Percentiles rank a stretch among this genome's conserved stretches.
phyloP scores from a whole-genome alignment of 2,329 filamentous ascomycete species.

The Aspergillus sp. region DNA sequence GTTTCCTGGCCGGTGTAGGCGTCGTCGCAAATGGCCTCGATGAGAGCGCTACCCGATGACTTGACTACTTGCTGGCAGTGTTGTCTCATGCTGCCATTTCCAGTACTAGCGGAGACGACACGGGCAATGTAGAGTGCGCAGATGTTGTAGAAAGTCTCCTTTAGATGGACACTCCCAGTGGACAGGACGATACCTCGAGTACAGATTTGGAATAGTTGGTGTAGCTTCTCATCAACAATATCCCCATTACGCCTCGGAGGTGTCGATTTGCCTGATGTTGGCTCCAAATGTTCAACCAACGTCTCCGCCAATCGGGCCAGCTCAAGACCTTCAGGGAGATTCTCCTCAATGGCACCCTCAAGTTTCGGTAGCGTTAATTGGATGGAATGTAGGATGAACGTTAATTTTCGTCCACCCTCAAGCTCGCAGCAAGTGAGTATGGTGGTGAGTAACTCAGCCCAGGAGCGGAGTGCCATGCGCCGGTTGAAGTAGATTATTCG shows the following conservation, averaged over 20 bases:
- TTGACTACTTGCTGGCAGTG: constrained; percentile 70
- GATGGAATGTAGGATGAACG: constrained; percentile 80
- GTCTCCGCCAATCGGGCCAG: constrained; percentile 75
- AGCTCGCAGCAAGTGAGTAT: constrained; percentile 82
- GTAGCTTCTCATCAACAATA: constrained; percentile 82
- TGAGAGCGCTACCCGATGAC: constrained; percentile 74
- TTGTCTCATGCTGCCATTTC: constrained; percentile 46
- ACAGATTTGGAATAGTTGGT: constrained; percentile 86
- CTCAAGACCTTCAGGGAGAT: constrained; percentile 69
- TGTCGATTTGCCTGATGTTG: constrained; percentile 37
- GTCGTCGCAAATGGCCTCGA: constrained; percentile 90
- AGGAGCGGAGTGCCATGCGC: constrained; percentile 71
- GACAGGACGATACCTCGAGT: constrained; percentile 76
- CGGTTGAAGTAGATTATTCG: constrained; percentile 46
- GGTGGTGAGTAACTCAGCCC: constrained; percentile 81
- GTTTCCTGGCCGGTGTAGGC: constrained; percentile 79
- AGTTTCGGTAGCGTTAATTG: constrained; percentile 87
- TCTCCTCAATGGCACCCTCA: constrained; percentile 70
- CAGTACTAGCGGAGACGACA: constrained; percentile 54
- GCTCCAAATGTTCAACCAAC: constrained; percentile 49
- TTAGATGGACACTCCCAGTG: constrained; percentile 67
- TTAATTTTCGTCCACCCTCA: constrained; percentile 67
- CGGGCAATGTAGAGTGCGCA: constrained; percentile 81
- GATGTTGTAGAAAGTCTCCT: constrained; percentile 87
- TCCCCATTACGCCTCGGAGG: constrained; percentile 57